These are phyloP conservation scores for Lyophyllum atratum DNA, from an alignment of 768 basidiomycete genomes.

Conservation along the genomic window DNA sequence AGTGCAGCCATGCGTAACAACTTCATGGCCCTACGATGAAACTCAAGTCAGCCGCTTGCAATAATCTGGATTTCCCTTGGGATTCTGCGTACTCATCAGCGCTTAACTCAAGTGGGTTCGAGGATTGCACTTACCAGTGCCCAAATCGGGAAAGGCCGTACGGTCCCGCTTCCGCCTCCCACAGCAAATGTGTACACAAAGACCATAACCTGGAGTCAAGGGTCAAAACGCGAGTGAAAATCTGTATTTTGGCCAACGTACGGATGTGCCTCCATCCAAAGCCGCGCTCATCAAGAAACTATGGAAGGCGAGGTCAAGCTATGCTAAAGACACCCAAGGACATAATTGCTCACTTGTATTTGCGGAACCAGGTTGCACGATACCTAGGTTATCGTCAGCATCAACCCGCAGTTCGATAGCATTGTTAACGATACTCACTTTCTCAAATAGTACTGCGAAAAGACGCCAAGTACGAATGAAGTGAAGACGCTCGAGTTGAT, in stretches of 20 bases:
- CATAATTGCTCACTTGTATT: constrained; percentile 37
- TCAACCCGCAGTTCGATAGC: background rate
- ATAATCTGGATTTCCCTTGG: constrained; percentile 24
- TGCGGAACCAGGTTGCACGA: constrained; percentile 48
- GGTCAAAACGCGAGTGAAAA: constrained; percentile 17
- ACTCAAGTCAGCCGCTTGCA: constrained; percentile 22
- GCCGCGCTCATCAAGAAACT: constrained; percentile 51
- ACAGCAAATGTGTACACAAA: constrained; percentile 48
- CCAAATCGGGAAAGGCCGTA: constrained; percentile 37
- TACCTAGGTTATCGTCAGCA: constrained; percentile 21
- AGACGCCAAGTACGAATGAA: constrained; percentile 44
- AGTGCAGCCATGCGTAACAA: too few relatives aligned
- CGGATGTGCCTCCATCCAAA: constrained; percentile 53
- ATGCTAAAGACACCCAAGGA: background rate
- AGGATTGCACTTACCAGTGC: constrained; percentile 32
- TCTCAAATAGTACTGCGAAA: constrained; percentile 49
- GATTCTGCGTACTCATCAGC: constrained; percentile 13
- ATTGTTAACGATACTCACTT: constrained; percentile 12
- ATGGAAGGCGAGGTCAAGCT: background rate
- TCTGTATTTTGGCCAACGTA: constrained; percentile 24
- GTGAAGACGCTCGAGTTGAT: constrained; percentile 57
- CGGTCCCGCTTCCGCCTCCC: constrained; percentile 43
- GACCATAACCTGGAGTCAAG: constrained; percentile 38
- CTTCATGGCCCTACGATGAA: background rate
- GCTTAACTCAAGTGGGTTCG: background rate